Percentiles rank a stretch among this genome's conserved stretches.
phyloP scores from a whole-genome alignment of 176 grass and related monocot species.

The Cymbopogon citratus region DNA sequence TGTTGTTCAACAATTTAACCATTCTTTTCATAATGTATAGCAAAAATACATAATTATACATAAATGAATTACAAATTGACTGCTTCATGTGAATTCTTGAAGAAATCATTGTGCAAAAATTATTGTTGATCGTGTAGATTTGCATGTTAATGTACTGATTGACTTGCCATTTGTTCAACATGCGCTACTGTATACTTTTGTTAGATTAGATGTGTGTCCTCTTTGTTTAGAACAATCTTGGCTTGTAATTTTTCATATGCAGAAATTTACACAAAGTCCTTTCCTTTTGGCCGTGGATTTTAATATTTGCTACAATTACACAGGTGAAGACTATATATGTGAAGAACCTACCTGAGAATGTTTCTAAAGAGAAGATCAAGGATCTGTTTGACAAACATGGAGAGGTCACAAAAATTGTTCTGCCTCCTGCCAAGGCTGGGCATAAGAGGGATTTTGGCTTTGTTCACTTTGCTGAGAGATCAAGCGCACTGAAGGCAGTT shows the following conservation, averaged over 20 bases:
- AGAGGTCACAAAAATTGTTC: slow-evolving; percentile 78
- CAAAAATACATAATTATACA: neutral
- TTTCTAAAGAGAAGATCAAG: slow-evolving; percentile 74
- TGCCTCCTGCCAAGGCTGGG: slow-evolving; percentile 83
- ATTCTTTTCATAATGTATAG: neutral
- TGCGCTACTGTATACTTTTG: neutral
- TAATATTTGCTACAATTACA: neutral
- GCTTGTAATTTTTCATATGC: neutral
- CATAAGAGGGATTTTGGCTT: slow-evolving; percentile 98
- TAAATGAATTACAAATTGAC: neutral
- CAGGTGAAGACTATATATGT: slow-evolving; percentile 97
- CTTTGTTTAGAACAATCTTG: neutral
- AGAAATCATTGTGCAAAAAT: neutral
- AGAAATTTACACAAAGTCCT: neutral
- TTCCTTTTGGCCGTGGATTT: neutral
- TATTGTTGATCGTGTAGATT: neutral
- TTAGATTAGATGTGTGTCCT: neutral
- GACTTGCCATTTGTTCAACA: neutral
- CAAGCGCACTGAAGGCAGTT: slow-evolving; percentile 78
- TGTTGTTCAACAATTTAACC: neutral
- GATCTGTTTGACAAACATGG: slow-evolving; percentile 86
- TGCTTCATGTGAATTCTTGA: neutral
- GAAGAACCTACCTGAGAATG: slow-evolving; percentile 94
- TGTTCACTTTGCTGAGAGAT: slow-evolving; percentile 94
- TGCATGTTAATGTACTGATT: neutral